Evolutionary conservation across 192 early-diverging fungal species (phyloP), one percentile per base, ranked within the genome.

Genomic region (Thamnidium elegans): DNA sequence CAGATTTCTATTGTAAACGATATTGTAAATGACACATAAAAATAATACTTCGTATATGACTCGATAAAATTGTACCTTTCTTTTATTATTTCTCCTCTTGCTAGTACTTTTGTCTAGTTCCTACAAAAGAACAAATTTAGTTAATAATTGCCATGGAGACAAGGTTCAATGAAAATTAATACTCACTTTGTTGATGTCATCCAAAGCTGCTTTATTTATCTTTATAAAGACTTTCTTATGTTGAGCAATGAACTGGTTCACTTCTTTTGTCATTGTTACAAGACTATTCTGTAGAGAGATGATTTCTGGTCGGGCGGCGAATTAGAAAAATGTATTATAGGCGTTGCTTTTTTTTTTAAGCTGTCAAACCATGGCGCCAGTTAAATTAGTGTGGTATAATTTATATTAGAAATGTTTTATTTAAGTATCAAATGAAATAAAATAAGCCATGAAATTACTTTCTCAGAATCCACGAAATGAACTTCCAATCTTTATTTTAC

Each of bases 71-170:
- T 31, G 20, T 54, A 31, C 52, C 13, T 32, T 31, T 54, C 4
- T 1, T 54, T 32, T 26, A 23, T 54, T 54, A 1, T 20, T 54
- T 54, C 0, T 59, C 39, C 39, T 59, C 19, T 31, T 59, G 9
- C 17, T 21, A 43, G 17, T 39, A 55, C 34, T 23, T 21, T 55
- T 55, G 20, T 6, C 0, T 11, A 34, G 54, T 17, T 58, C 55
- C 55, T 58, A 34, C 55, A 58, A 58, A 58, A 58, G 55, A 58
- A 34, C 55, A n/a, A 44, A 58, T 58, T 17, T 58, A 58, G 55
- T 58, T 44, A 43, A 19, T 0, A 58, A 58, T 58, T 42, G 34
- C 34, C 34, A 36, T 36, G 34, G 3, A 58, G 17, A 58, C 55
- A 58, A 58, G 42, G 55, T 6, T 58, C 39, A 58, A 44, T 58